Percentiles rank a stretch among this genome's conserved stretches.
Evolutionary conservation across 2,329 filamentous ascomycete genomes (phyloP).

Genomic region (Metarhizium rileyi): DNA sequence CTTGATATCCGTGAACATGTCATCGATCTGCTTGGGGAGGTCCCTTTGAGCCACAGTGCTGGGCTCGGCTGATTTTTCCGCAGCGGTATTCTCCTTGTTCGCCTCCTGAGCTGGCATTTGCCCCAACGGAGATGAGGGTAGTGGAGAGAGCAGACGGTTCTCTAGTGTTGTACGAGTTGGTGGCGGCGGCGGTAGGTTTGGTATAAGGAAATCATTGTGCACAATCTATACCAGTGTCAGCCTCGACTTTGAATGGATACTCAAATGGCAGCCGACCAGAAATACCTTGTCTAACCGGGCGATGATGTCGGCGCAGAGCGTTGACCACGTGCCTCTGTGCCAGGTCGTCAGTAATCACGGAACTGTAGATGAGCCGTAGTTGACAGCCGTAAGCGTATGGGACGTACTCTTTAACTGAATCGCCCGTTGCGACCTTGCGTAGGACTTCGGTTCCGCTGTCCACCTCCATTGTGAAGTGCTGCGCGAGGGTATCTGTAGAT

Average conservation of each 20-base stretch:
- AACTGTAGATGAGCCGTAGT: slow-evolving; percentile 11
- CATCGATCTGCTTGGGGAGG: slow-evolving; percentile 54
- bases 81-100: slow-evolving; percentile 59
- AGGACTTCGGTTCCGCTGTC: slow-evolving; percentile 43
- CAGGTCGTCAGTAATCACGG: slow-evolving; percentile 17
- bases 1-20: slow-evolving; percentile 52
- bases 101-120: slow-evolving; percentile 42
- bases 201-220: slow-evolving; percentile 65
- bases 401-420: slow-evolving; percentile 46
- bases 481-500: slow-evolving; percentile 5
- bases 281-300: slow-evolving; percentile 55
- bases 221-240: slow-evolving; percentile 48
- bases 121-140: slow-evolving; percentile 34
- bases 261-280: background rate
- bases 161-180: slow-evolving; percentile 12
- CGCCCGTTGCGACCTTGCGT: slow-evolving; percentile 38
- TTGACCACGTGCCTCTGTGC: slow-evolving; percentile 58
- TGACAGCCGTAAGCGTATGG: background rate
- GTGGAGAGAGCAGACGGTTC: slow-evolving; percentile 29
- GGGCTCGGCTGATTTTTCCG: slow-evolving; percentile 26
- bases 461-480: slow-evolving; percentile 38
- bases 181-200: slow-evolving; percentile 38
- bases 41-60: slow-evolving; percentile 27
- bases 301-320: slow-evolving; percentile 54
- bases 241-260: slow-evolving; percentile 1